Evolutionary conservation across 108 stramenopile genomes (phyloP).

Genomic region (Seminavis robusta): DNA sequence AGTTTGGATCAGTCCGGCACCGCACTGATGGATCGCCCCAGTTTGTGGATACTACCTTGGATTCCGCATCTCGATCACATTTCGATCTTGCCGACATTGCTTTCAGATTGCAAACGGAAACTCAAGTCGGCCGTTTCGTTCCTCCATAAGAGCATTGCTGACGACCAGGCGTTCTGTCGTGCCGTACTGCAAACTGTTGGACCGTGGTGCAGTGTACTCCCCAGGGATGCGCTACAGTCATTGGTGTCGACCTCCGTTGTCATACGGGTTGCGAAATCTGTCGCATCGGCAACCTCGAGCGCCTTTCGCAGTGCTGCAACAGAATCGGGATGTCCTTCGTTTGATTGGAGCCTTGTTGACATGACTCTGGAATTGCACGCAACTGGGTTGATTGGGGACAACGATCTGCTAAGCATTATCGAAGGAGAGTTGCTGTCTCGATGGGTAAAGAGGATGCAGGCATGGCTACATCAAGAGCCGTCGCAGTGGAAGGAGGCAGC

Average conservation of each 20-base stretch:
- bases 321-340: background rate
- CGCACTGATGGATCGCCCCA: conserved; percentile 27
- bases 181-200: conserved; percentile 25
- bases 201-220: conserved; percentile 62
- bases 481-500: conserved; percentile 10
- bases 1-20: conserved; percentile 20
- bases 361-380: conserved; percentile 39
- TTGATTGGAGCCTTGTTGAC: conserved; percentile 34
- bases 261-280: conserved; percentile 43
- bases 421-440: conserved; percentile 63
- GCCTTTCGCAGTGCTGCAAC: conserved; percentile 30
- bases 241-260: conserved; percentile 49
- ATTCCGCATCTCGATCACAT: conserved; percentile 61
- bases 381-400: conserved; percentile 39
- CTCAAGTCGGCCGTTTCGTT: conserved; percentile 44
- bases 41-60: conserved; percentile 83
- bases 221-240: conserved; percentile 27
- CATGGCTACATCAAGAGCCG: conserved; percentile 11
- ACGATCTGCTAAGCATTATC: conserved; percentile 65
- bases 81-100: conserved; percentile 39
- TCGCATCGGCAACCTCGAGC: too few relatives aligned
- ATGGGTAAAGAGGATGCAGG: conserved; percentile 42
- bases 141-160: conserved; percentile 31
- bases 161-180: conserved; percentile 36
- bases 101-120: conserved; percentile 60